Evolutionary conservation across 106 monocot genomes (phyloP).

Genomic region (Dioscorea zingiberensis): DNA sequence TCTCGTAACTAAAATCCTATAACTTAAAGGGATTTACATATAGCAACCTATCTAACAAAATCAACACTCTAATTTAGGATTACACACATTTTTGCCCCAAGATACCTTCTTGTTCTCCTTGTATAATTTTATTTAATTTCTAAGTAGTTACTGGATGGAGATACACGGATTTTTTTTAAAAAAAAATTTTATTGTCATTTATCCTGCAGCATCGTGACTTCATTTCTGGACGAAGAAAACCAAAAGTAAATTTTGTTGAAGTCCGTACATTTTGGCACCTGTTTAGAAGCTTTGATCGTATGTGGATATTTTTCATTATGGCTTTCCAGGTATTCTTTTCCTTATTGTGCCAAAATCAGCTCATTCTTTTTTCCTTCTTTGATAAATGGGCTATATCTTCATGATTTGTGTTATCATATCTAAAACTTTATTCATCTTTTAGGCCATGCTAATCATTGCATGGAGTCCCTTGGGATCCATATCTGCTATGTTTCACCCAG

Average conservation of each 20-base stretch:
- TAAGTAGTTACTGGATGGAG: neutral
- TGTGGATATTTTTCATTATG: slow-evolving; percentile 91
- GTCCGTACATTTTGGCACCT: slow-evolving; percentile 89
- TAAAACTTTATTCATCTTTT: slow-evolving; percentile 8
- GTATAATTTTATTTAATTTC: neutral
- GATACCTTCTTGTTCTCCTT: neutral
- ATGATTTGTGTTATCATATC: neutral
- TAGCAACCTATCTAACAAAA: no score
- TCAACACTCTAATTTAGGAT: no score
- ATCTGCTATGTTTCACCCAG: slow-evolving; percentile 66
- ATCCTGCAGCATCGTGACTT: slow-evolving; percentile 36
- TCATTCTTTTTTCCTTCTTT: slow-evolving; percentile 1
- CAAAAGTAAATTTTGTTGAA: slow-evolving; percentile 98
- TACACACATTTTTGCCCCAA: no score
- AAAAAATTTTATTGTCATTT: neutral
- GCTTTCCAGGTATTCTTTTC: slow-evolving; percentile 69
- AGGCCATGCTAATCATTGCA: slow-evolving; percentile 97
- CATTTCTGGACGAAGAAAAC: slow-evolving; percentile 37
- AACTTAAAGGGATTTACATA: no score
- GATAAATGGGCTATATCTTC: neutral
- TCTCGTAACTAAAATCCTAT: no score
- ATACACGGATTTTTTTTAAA: neutral
- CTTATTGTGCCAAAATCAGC: no score
- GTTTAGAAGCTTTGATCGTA: slow-evolving; percentile 93
- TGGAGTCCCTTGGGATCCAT: slow-evolving; percentile 86